phyloP scores from a whole-genome alignment of 2,329 filamentous ascomycete genomes.

The Whalleya microplaca region DNA sequence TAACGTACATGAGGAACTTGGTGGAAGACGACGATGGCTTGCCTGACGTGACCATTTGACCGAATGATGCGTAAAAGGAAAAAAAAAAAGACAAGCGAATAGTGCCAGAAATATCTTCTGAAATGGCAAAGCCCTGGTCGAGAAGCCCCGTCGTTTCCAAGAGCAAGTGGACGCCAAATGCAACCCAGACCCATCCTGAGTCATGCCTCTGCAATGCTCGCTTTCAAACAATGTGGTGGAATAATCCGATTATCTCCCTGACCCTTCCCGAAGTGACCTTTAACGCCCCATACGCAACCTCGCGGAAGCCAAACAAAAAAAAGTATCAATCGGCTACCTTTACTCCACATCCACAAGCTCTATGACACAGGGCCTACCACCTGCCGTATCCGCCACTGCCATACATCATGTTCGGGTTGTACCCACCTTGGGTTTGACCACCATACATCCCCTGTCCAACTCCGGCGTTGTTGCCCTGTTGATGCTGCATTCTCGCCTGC shows the following conservation, averaged over 20 bases:
- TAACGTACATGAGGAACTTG: slow-evolving; percentile 68
- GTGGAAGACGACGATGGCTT: slow-evolving; percentile 74
- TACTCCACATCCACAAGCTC: slow-evolving; percentile 17
- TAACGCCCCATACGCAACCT: slow-evolving; percentile 35
- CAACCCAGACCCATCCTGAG: slow-evolving; percentile 38
- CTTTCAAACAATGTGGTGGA: slow-evolving; percentile 47
- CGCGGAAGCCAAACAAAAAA: slow-evolving; percentile 35
- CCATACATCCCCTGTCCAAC: slow-evolving; percentile 89
- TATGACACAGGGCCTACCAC: slow-evolving; percentile 55
- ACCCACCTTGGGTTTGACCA: slow-evolving; percentile 92
- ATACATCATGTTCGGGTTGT: slow-evolving; percentile 86
- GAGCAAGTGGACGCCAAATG: slow-evolving; percentile 42
- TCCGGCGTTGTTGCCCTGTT: slow-evolving; percentile 74
- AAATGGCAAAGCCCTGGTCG: slow-evolving; percentile 35
- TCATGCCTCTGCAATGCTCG: slow-evolving; percentile 50
- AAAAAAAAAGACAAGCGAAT: slow-evolving; percentile 26
- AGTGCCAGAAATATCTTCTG: slow-evolving; percentile 37
- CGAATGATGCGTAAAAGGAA: slow-evolving; percentile 37
- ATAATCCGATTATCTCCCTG: slow-evolving; percentile 36
- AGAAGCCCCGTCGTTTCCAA: slow-evolving; percentile 40
- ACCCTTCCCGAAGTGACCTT: slow-evolving; percentile 33
- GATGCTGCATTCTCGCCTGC: slow-evolving; percentile 94
- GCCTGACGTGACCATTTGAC: slow-evolving; percentile 56
- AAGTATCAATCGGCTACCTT: slow-evolving; percentile 30
- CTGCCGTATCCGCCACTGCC: slow-evolving; percentile 66